These are phyloP conservation scores for Didymella sp. DNA, from an alignment of 2,329 filamentous ascomycete genomes.

Conservation along the genomic window DNA sequence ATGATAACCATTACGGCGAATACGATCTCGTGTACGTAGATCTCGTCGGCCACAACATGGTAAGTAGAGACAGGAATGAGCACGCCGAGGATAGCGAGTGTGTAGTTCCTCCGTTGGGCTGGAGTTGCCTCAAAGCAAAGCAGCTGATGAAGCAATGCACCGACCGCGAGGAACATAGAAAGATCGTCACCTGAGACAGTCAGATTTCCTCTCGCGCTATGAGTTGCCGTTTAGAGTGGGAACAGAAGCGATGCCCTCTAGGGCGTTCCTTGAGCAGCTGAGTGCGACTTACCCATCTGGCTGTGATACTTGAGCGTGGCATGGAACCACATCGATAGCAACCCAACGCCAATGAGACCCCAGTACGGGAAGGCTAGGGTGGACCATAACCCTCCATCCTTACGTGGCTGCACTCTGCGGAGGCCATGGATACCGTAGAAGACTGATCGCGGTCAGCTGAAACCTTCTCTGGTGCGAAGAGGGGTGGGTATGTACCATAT, in stretches of 20 bases:
- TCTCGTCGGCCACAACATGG: conserved; percentile 50
- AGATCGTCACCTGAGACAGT: conserved; percentile 59
- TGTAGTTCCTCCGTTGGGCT: conserved; percentile 32
- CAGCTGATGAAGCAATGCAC: conserved; percentile 60
- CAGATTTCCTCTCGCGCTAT: neutral
- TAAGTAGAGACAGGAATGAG: conserved; percentile 46
- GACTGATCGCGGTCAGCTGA: conserved; percentile 29
- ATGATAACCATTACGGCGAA: conserved; percentile 54
- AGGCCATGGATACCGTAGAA: conserved; percentile 48
- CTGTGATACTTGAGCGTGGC: conserved; percentile 55
- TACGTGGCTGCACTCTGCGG: conserved; percentile 30
- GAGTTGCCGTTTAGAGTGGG: neutral
- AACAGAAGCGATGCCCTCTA: neutral
- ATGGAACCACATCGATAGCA: conserved; percentile 54
- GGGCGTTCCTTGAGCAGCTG: neutral
- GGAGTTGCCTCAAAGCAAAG: conserved; percentile 51
- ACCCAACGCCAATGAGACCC: conserved; percentile 53
- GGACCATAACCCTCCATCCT: conserved; percentile 42
- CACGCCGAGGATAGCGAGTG: conserved; percentile 36
- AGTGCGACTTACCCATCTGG: conserved; percentile 52
- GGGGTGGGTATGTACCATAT: conserved; percentile 51
- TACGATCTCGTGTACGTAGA: conserved; percentile 47
- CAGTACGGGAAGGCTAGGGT: conserved; percentile 51
- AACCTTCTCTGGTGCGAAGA: neutral
- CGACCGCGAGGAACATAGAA: conserved; percentile 64